Evolutionary conservation across 2,329 filamentous ascomycete species (phyloP).

Genomic region (Sarocladium strictum): DNA sequence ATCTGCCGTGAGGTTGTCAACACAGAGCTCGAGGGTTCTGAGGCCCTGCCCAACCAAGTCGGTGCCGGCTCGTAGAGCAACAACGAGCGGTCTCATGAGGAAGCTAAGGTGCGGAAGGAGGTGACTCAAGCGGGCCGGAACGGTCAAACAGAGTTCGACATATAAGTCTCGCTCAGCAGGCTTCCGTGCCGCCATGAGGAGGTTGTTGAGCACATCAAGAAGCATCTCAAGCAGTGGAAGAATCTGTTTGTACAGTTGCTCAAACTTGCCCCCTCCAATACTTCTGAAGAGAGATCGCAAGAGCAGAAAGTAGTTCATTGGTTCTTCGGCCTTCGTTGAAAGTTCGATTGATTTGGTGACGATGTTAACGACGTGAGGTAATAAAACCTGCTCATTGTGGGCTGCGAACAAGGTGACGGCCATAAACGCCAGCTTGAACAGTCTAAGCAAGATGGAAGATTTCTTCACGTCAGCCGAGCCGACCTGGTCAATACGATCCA

Average conservation of each 20-base stretch:
- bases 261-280: conserved; percentile 94
- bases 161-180: conserved; percentile 90
- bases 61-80: conserved; percentile 82
- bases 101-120: conserved; percentile 92
- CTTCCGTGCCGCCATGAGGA: conserved; percentile 84
- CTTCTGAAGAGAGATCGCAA: conserved; percentile 89
- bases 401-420: conserved; percentile 91
- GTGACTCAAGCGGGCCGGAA: conserved; percentile 90
- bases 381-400: conserved; percentile 91
- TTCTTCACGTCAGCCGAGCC: conserved; percentile 88
- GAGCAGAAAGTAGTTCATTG: conserved; percentile 97
- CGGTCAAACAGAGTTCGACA: conserved; percentile 92
- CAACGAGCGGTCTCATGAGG: conserved; percentile 94
- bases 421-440: conserved; percentile 99
- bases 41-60: conserved; percentile 94
- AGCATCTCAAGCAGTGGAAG: conserved; percentile 95
- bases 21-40: conserved; percentile 88
- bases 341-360: conserved; percentile 96
- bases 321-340: conserved; percentile 91
- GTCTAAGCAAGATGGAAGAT: conserved; percentile 82
- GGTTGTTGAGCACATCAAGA: conserved; percentile 91
- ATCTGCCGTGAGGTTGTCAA: conserved; percentile 95
- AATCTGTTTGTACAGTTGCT: conserved; percentile 97
- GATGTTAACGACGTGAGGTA: conserved; percentile 95
- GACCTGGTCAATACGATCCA: conserved; percentile 93